Conservation (phyloP, 768 basidiomycete genomes). For the Leucosporidium yakuticum region DNA sequence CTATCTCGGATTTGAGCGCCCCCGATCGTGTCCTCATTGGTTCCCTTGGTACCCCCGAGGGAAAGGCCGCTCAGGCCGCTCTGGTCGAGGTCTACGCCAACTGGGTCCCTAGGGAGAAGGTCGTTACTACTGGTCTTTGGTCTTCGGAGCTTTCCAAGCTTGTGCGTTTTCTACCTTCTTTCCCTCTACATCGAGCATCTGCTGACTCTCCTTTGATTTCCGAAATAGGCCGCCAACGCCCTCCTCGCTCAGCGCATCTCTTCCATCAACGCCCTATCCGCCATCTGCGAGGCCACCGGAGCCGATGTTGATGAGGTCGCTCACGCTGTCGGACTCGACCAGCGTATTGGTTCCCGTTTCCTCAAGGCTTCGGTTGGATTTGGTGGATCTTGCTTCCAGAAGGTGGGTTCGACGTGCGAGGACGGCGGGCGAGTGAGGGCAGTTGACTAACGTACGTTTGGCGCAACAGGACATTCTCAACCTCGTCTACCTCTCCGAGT, state of each 20-base stretch:
- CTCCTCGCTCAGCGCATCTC: constrained; percentile 99
- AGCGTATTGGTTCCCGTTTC: constrained; percentile 90
- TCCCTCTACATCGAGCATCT: neutral
- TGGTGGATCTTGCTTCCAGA: constrained; percentile 59
- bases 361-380: constrained; percentile 93
- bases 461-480: constrained; percentile 99
- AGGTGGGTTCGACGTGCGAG: neutral
- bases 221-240: constrained; percentile 76
- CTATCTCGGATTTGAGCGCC: constrained; percentile 74
- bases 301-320: constrained; percentile 98
- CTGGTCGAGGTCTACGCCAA: constrained; percentile 80
- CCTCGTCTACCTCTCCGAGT: constrained; percentile 93
- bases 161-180: constrained; percentile 24
- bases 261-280: constrained; percentile 93
- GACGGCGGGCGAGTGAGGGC: neutral
- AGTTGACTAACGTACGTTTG: neutral
- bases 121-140: constrained; percentile 95
- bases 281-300: constrained; percentile 97
- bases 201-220: neutral
- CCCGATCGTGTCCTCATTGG: constrained; percentile 98
- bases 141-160: constrained; percentile 97
- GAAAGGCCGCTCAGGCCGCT: constrained; percentile 68
- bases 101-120: constrained; percentile 81
- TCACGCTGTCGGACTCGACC: constrained; percentile 85
- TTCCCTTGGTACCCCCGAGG: constrained; percentile 82